Evolutionary conservation across 345 rosid species (phyloP), one percentile per base, ranked within the genome.

Genomic region (Pugionium dolabratum): DNA sequence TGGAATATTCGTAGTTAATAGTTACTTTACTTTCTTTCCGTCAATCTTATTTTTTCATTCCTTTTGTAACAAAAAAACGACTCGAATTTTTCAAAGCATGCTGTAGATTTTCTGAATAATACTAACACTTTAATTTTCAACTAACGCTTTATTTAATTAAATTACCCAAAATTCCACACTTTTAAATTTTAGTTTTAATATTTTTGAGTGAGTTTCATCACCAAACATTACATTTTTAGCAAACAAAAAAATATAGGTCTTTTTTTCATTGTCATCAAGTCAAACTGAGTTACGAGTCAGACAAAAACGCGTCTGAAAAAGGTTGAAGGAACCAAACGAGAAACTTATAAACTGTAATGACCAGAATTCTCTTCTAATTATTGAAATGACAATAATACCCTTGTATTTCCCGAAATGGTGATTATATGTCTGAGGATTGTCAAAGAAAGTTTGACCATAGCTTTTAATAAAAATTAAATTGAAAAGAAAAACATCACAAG

Each of bases 261-360:
- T 18, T 18, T 18, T 18, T 18, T 18, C 25, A 1, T 53, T 4
- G 32, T 27, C 40, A 34, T 2, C 11, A 27, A 57, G 76, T 72
- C 71, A 64, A 72, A 41, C 60, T 50, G 71, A 64, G 71, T 57
- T 72, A 65, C 71, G 66, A 72, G 71, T 72, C 71, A 65, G 76
- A 72, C 48, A 64, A 48, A 39, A 64, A 64, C 71, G 71, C 76
- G 76, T 49, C 32, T 34, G 4, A 42, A 34, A 61, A 10, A 7
- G 47, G 4, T 5, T 28, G 26, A 42, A 45, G 63, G 67, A 71
- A 64, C 28, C 40, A 41, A 48, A 48, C 59, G 60, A 49, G 76
- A 58, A 72, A 72, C 45, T 32, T 26, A 34, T 29, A 42, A 34
- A 34, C 36, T 34, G 27, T 29, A 44, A 29, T 32, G 36, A 46